A percentile compares a stretch with the other conserved stretches of the same genome.
Evolutionary conservation across 2,329 filamentous ascomycete species (phyloP).

Genomic region (Trichophyton benhamiae): DNA sequence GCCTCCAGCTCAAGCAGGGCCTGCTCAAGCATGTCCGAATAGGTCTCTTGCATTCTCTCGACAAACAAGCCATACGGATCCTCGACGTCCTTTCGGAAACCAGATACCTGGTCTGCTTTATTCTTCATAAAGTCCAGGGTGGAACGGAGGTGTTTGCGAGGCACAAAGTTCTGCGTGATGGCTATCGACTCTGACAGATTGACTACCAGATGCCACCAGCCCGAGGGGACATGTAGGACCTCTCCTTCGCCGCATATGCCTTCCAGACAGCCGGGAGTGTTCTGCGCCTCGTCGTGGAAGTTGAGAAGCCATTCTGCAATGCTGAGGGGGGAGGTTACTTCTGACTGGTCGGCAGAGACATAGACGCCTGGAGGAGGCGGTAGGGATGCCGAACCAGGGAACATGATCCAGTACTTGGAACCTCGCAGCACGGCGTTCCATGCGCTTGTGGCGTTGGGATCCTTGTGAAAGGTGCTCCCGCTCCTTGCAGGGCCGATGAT

Average conservation of each 20-base stretch:
- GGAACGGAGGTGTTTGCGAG: constrained; percentile 56
- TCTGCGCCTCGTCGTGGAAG: constrained; percentile 74
- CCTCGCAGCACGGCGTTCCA: constrained; percentile 92
- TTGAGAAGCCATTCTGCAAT: constrained; percentile 93
- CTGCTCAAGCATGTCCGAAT: constrained; percentile 56
- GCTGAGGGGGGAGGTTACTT: constrained; percentile 85
- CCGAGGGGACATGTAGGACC: constrained; percentile 80
- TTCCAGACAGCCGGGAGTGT: constrained; percentile 64
- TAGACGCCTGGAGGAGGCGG: constrained; percentile 76
- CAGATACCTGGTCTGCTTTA: constrained; percentile 74
- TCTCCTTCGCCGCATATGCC: constrained; percentile 76
- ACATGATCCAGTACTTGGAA: constrained; percentile 98
- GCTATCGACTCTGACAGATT: constrained; percentile 78
- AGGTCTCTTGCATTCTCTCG: constrained; percentile 48
- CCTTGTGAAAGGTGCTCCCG: constrained; percentile 90
- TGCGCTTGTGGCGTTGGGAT: constrained; percentile 57
- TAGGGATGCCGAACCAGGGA: constrained; percentile 48
- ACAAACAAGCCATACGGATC: constrained; percentile 68
- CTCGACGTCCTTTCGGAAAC: constrained; percentile 59
- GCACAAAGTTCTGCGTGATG: constrained; percentile 91
- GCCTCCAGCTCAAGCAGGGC: constrained; percentile 54
- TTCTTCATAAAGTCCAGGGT: constrained; percentile 71
- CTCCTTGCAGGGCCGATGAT: constrained; percentile 79
- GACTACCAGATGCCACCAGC: constrained; percentile 95
- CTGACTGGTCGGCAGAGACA: constrained; percentile 76